Evolutionary conservation across 345 rosid species (phyloP).

Genomic region (Eucalyptus polybractea): DNA sequence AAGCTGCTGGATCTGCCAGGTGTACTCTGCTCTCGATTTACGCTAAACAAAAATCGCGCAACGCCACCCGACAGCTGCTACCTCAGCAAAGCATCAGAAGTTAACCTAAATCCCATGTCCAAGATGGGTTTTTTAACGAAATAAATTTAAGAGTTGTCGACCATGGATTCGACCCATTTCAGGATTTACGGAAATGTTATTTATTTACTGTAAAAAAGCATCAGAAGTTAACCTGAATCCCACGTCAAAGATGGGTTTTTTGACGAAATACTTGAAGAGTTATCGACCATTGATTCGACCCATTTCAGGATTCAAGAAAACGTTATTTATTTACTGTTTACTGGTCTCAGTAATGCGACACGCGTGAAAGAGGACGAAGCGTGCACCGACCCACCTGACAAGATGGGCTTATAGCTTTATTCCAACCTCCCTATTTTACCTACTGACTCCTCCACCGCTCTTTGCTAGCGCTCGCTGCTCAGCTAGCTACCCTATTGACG

Average conservation of each 20-base stretch:
- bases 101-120: not conserved
- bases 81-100: not conserved
- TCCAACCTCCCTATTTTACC: not conserved
- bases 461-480: not conserved
- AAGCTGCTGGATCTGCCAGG: not conserved
- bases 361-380: not conserved
- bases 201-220: not conserved
- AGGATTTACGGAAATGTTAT: not conserved
- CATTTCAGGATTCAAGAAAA: not conserved
- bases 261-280: not conserved
- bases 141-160: not conserved
- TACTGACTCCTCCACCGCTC: not conserved
- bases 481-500: not conserved
- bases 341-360: not conserved
- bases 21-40: not conserved
- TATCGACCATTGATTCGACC: not conserved
- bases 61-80: not conserved
- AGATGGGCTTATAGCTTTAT: not conserved
- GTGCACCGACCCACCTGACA: not conserved
- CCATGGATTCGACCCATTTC: not conserved
- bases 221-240: not conserved
- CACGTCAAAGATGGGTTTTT: not conserved
- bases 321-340: not conserved
- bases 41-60: not conserved
- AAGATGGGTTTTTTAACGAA: not conserved